phyloP scores from a whole-genome alignment of 1,284 basidiomycete genomes.

The Leccinum laetum region DNA sequence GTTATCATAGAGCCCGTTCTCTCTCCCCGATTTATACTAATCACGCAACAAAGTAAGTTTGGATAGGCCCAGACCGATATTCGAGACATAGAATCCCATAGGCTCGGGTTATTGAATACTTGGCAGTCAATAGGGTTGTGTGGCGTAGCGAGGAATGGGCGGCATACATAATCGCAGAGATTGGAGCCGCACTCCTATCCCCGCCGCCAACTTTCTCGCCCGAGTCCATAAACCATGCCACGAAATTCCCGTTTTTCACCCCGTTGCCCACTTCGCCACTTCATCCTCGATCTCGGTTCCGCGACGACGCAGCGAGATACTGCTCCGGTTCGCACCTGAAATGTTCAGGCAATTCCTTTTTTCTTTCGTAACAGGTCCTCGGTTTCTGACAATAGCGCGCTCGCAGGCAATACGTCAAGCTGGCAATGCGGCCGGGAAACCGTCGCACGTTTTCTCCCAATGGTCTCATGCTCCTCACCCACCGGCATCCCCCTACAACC shows the following conservation, averaged over 20 bases:
- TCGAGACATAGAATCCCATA: no score
- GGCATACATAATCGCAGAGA: slow-evolving; percentile 5
- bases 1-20: neutral
- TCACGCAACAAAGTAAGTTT: neutral
- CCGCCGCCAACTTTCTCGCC: neutral
- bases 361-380: neutral
- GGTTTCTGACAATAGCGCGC: neutral
- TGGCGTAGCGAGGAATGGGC: slow-evolving; percentile 23
- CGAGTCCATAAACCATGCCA: neutral
- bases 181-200: neutral
- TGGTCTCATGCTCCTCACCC: slow-evolving; percentile 7
- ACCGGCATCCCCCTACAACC: neutral
- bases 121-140: slow-evolving; percentile 13
- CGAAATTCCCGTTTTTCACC: neutral
- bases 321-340: neutral
- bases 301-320: neutral
- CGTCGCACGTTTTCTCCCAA: neutral
- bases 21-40: neutral
- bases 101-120: no score
- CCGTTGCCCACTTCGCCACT: neutral
- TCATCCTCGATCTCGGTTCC: neutral
- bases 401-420: neutral
- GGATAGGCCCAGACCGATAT: neutral
- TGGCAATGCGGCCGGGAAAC: neutral
- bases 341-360: neutral